Base-by-base conservation (phyloP, 768 basidiomycete species). In the Chiua virens region DNA sequence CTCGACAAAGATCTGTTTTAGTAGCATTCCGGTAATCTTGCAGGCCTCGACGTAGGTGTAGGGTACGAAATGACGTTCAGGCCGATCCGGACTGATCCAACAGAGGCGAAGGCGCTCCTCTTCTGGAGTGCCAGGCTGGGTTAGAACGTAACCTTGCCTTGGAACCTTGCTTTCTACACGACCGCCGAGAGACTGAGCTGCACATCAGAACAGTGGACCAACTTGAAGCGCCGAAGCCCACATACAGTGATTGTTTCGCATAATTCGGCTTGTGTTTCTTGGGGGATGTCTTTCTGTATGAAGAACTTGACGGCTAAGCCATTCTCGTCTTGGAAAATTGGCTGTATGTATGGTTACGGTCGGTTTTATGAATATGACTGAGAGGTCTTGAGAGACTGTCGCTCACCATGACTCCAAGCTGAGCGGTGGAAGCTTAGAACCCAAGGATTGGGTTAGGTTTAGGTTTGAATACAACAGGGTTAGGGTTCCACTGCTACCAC, bases 31-130 rank as follows among this genome's bases (percentile, higher is more conserved):
- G 0, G 82, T 80, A n/a, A 86, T 79, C 67, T 87, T 89, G 72
- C 89, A 91, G n/a, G 89, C 86, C 34, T 90, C 87, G 15, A 92
- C 81, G 62, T 82, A 92, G 44, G 87, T 87, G 65, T 85, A 86
- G 8, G 89, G 89, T 39, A 91, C 89, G 55, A 92, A 87, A 64
- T 81, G 78, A 49, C 89, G 74, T 25, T 88, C 85, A 8, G 89
- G 89, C 50, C 89, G 74, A 56, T 90, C 87, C 2, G 70, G 45
- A 50, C 76, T 81, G 22, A 75, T 75, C 89, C 89, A 91, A 57
- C 88, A 90, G 27, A 82, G 70, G 37, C 84, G 80, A 38, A 92
- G 83, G 21, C 89, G 87, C 55, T 86, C 81, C 58, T 83, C 87
- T 67, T 92, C 89, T 0, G 77, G 58, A 3, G 85, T 86, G 4